Conservation (phyloP, 805 yeast genomes). For the Metschnikowia drakensbergensis region DNA sequence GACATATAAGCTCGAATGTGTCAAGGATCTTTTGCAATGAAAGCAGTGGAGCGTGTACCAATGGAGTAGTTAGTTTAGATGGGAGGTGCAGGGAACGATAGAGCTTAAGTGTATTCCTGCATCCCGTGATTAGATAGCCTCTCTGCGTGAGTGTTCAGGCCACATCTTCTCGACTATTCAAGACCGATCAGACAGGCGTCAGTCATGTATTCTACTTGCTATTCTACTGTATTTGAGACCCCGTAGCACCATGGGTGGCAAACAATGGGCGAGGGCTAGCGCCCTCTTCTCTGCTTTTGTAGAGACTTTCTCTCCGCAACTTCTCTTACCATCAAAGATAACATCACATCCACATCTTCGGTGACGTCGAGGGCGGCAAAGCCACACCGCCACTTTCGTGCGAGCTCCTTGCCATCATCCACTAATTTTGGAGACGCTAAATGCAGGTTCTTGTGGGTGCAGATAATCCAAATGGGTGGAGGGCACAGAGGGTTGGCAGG, state of each 20-base stretch:
- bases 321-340: constrained; percentile 58
- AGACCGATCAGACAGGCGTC: too few species aligned
- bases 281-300: constrained; percentile 13
- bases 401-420: constrained; percentile 54
- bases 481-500: constrained; percentile 35
- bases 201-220: too few species aligned
- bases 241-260: too few species aligned
- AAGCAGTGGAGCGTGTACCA: too few species aligned
- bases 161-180: too few species aligned
- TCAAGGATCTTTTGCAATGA: too few species aligned
- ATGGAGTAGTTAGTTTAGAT: background rate
- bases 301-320: constrained; percentile 44
- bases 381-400: constrained; percentile 60
- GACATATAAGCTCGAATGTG: constrained; percentile 6
- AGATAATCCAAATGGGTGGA: constrained; percentile 67
- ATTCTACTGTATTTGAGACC: too few species aligned
- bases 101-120: constrained; percentile 5
- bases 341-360: constrained; percentile 51
- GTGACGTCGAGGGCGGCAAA: constrained; percentile 60
- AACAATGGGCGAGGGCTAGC: background rate
- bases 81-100: background rate
- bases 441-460: constrained; percentile 57
- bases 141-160: background rate
- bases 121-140: constrained; percentile 9
- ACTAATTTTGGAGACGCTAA: constrained; percentile 59